Conservation (phyloP, 352 stramenopile genomes). For the Thalassiosira hispida region DNA sequence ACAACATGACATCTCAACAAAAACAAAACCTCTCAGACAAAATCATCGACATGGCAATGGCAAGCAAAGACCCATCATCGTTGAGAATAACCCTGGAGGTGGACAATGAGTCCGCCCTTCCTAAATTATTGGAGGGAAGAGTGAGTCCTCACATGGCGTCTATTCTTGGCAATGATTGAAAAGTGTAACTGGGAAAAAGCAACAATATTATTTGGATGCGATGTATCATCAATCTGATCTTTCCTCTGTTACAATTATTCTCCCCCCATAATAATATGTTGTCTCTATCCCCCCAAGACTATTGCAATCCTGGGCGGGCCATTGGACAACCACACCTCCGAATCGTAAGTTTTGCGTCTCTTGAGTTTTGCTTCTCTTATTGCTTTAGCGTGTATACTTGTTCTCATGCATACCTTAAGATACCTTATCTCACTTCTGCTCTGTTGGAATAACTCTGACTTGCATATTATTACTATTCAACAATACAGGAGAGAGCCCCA, state of each 20-base stretch:
- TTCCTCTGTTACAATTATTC: neutral
- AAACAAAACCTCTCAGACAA: no score
- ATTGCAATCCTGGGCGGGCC: conserved; percentile 21
- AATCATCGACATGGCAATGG: neutral
- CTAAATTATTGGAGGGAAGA: conserved; percentile 29
- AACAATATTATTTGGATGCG: no score
- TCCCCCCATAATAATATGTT: conserved; percentile 10
- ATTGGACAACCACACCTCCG: conserved; percentile 19
- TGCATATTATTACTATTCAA: no score
- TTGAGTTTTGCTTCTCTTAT: neutral
- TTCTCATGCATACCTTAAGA: no score
- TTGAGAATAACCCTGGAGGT: conserved; percentile 19
- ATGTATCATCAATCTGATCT: no score
- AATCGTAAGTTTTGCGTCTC: conserved; percentile 31
- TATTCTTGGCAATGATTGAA: neutral
- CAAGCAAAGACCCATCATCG: neutral
- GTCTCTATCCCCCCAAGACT: conserved; percentile 15
- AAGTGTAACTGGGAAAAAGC: no score
- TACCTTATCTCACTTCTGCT: no score
- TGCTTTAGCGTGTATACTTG: no score
- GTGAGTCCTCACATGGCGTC: neutral
- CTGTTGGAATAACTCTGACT: no score
- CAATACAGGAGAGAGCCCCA: conserved; percentile 2
- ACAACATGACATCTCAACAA: no score
- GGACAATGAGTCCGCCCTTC: conserved; percentile 27